Conservation (phyloP, 108 stramenopile species). For the Nannochloropsis gaditana region DNA sequence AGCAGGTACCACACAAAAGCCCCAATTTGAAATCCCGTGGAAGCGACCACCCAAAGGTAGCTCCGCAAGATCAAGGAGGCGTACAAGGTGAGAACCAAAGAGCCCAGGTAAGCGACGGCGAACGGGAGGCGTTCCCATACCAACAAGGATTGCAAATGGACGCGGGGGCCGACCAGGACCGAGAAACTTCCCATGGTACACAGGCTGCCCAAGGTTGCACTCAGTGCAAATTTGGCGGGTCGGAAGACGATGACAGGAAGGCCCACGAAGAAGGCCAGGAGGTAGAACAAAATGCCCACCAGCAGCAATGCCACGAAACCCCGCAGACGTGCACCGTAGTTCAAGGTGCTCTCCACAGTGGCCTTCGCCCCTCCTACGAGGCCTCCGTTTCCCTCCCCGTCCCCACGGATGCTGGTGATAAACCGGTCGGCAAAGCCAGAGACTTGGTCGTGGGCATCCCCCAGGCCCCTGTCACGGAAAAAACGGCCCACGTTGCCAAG, state of each 20-base stretch:
- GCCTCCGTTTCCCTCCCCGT: not conserved
- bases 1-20: slow-evolving; percentile 37
- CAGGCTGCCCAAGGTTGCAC: slow-evolving; percentile 82
- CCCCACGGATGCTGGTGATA: not conserved
- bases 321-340: slow-evolving; percentile 23
- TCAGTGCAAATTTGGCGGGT: slow-evolving; percentile 88
- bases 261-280: slow-evolving; percentile 81
- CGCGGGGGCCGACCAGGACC: slow-evolving; percentile 11
- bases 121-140: slow-evolving; percentile 35
- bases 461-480: not conserved
- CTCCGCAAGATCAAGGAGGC: slow-evolving; percentile 33
- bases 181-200: slow-evolving; percentile 69
- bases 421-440: not conserved
- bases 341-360: not conserved
- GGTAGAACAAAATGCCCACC: slow-evolving; percentile 74
- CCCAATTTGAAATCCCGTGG: slow-evolving; percentile 24
- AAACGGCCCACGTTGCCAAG: not conserved
- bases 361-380: not conserved
- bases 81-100: slow-evolving; percentile 39
- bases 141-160: slow-evolving; percentile 28
- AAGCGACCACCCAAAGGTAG: slow-evolving; percentile 25
- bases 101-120: slow-evolving; percentile 40
- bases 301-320: slow-evolving; percentile 37
- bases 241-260: slow-evolving; percentile 70
- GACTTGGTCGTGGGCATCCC: not conserved